A percentile compares a stretch with the other conserved stretches of the same genome.
Conservation (phyloP, 106 monocot genomes). For the Alisma plantagoaquatica region DNA sequence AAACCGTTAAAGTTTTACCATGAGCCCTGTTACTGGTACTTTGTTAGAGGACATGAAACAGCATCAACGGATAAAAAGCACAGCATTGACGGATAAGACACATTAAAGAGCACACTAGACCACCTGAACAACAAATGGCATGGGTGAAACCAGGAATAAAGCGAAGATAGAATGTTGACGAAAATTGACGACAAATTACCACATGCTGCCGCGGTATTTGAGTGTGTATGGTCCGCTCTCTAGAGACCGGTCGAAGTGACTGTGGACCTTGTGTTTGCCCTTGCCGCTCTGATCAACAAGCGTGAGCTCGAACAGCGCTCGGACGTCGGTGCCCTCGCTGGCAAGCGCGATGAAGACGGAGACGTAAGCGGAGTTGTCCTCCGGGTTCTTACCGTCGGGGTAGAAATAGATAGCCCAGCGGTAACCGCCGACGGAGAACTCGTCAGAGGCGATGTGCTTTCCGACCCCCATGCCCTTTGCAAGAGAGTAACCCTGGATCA, state of each 20-base stretch:
- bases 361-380: slow-evolving; percentile 21
- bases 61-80: not conserved
- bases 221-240: slow-evolving; percentile 29
- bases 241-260: slow-evolving; percentile 24
- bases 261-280: slow-evolving; percentile 30
- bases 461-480: slow-evolving; percentile 26
- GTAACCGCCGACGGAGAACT: slow-evolving; percentile 21
- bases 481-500: slow-evolving; percentile 23
- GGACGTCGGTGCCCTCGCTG: slow-evolving; percentile 25
- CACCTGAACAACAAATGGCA: not conserved
- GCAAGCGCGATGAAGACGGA: slow-evolving; percentile 30
- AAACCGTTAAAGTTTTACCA: too few relatives aligned
- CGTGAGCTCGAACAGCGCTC: slow-evolving; percentile 23
- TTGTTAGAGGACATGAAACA: not conserved
- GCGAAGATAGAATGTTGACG: too few relatives aligned
- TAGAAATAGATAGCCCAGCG: slow-evolving; percentile 33
- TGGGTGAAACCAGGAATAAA: not conserved
- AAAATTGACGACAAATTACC: slow-evolving; percentile 8
- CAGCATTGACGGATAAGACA: not conserved
- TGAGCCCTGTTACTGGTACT: not conserved
- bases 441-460: slow-evolving; percentile 24
- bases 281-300: slow-evolving; percentile 28
- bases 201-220: slow-evolving; percentile 34
- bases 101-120: not conserved
- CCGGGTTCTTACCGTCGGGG: slow-evolving; percentile 27